Base-by-base conservation (phyloP, 2,329 filamentous ascomycete species). In the Colletotrichum endophyticum region DNA sequence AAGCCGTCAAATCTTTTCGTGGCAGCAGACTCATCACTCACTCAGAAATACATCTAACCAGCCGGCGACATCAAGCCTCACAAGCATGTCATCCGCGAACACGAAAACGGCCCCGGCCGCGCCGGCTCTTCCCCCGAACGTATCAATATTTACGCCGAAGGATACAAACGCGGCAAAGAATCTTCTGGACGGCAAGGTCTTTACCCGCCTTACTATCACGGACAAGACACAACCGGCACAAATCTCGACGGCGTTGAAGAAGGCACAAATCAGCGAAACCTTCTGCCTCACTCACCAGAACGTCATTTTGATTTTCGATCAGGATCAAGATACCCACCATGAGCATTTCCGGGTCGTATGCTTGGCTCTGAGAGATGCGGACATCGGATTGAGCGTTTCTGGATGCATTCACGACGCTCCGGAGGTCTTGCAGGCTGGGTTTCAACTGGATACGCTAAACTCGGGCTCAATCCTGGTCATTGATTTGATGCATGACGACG, bases 261-360 rank as follows among this genome's bases (percentile, higher is more conserved):
- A 64, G 1, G 34, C 63, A 6, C n/a, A 70, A 4, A 67, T 72
- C 49, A 70, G 25, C 13, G 77, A 79, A 15, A 15, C n/a, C 3
- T 80, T 79, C 44, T 80, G 68, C n/a, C 72, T 80, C 19, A 66
- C 63, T 4, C 78, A 80, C 57, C 69, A 75, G 9, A 75, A 67
- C 9, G 74, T 77, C 3, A 73, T 80, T 3, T 34, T 80, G 62
- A 77, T 80, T 1, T 80, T 79, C 11, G 28, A 68, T 25, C 62
- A 72, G 5, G 77, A 74, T 16, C 66, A 75, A 15, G 79, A 80
- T 15, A 25, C 57, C 19, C 79, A 80, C 19, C 79, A 80, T 25
- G 78, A 80, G 57, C 79, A 80, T 61, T 79, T 80, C n/a, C 74
- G 79, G 6, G 67, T 66, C 15, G 78, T 80, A 1, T 80, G 79